Evolutionary conservation across 345 rosid genomes (phyloP).

Genomic region (Limnanthes douglasii): DNA sequence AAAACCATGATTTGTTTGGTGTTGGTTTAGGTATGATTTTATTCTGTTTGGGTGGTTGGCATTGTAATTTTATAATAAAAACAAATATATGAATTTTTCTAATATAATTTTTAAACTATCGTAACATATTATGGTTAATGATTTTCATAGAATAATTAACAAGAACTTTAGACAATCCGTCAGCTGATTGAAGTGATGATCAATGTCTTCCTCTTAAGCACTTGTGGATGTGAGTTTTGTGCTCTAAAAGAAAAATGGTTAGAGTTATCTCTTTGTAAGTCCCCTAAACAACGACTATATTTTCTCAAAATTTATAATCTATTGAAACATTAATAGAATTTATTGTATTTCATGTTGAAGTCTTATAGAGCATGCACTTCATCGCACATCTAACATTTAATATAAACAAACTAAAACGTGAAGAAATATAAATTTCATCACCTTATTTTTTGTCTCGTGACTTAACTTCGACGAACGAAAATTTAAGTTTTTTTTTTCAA

Average conservation of each 20-base stretch:
- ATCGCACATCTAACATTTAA: conserved; percentile 34
- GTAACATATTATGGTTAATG: too few species aligned
- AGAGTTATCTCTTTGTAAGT: conserved; percentile 64
- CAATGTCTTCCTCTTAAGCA: conserved; percentile 69
- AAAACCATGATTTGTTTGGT: too few species aligned
- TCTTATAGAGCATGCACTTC: conserved; percentile 40
- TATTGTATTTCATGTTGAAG: conserved; percentile 29
- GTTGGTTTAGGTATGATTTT: too few species aligned
- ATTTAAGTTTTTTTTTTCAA: conserved; percentile 21
- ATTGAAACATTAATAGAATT: neutral
- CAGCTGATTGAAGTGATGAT: conserved; percentile 76
- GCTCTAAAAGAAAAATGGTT: conserved; percentile 29
- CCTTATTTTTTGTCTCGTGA: conserved; percentile 1
- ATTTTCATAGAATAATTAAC: conserved; percentile 47
- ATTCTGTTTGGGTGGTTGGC: too few species aligned
- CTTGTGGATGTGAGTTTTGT: conserved; percentile 83
- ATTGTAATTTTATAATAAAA: too few species aligned
- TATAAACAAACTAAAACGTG: conserved; percentile 41
- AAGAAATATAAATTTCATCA: conserved; percentile 33
- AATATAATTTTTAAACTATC: conserved; percentile 6
- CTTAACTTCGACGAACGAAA: conserved; percentile 1
- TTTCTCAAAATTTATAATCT: conserved; percentile 1
- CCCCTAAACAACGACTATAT: conserved; percentile 2
- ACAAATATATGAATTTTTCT: too few species aligned
- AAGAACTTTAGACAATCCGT: conserved; percentile 36